Base-by-base conservation (phyloP, 2,329 filamentous ascomycete species). In the Fusarium paranaense region DNA sequence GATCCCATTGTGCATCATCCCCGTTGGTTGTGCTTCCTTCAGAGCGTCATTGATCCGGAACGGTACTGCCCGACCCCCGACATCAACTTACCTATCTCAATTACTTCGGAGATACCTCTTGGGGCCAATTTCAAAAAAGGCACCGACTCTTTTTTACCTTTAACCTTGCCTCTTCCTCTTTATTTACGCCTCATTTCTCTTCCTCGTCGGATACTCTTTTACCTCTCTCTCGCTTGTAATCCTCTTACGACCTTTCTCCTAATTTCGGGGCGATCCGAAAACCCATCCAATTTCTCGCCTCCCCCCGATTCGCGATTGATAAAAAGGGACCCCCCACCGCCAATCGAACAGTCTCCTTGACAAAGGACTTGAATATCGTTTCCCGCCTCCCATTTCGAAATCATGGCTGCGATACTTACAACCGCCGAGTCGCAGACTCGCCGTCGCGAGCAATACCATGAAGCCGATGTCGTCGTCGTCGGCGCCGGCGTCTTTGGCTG, bases 401-500 rank as follows among this genome's bases (percentile, higher is more conserved):
- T 80, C 76, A 82, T 78, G 74, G 76, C 78, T 68, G 77, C 79
- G 69, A 75, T 81, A 52, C 70, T 78, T 54, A 79, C 82, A 68
- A 73, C 82, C 61, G 73, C 78, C 66, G 84, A 86, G 68, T 82
- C 83, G 76, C 84, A 85, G 68, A 81, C 82, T 71, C 83, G 87
- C 73, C 86, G 90, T 70, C 86, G 90, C 74, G 81, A 85, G 58
- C 81, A 85, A 66, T 86, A 90, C 81, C 90, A 92, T 80, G 90
- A 92, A 79, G 90, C 90, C 72, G 97, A 99, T 79, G 91, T 98
- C 38, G 94, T 98, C 47, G 93, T 99, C 62, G 93, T 99, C 40
- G 97, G 97, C 75, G 97, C 95, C 4, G 97, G 97, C 64, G 89
- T 98, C 67, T 90, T 98, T 72, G 97, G 97, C 45, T 97, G 95